Base-by-base conservation (phyloP, 2,329 filamentous ascomycete genomes). In the Fusarium haematococcum region DNA sequence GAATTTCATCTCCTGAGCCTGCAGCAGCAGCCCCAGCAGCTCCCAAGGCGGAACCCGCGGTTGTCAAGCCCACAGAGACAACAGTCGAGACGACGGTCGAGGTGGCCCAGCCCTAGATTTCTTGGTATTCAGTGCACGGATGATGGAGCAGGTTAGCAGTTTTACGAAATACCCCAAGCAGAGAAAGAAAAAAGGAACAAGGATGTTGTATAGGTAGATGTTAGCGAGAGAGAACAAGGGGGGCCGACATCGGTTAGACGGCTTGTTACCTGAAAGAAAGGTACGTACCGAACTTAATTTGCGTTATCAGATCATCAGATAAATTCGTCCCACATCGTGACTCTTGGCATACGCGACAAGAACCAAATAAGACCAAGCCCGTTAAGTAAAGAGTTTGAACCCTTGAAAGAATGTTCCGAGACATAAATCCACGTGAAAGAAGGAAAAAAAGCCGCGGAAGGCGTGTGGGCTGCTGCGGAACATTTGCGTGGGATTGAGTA, bases 261-360 rank as follows among this genome's bases (percentile, higher is more conserved):
- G 45, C 45, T 45, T 18, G 25, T n/a, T 30, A 50, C 45, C 45
- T 33, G 27, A 18, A 48, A 33, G 18, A 23, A 16, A 13, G 14
- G 18, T 63, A 43, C 23, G 60, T 39, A 68, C 58, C 39, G 18
- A 37, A 35, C 20, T 30, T 39, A 23, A 23, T 30, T 59, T 23
- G 23, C n/a, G 52, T 82, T 81, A 82, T 82, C 81, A 78, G 80
- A 82, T 82, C 71, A 81, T 82, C 80, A 75, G 80, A 82, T 82
- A 81, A 78, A 77, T 37, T 23, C 43, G 39, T 35, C 60, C 64
- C 64, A 69, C 69, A 69, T 67, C 52, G 61, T 63, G 68, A 35
- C 48, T 43, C 45, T 56, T 45, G 59, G 25, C 41, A 43, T 27
- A 32, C 18, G 27, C 27, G 27, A 54, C 27, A 20, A 32, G 27